These are phyloP conservation scores for Closterium sp. DNA, from an alignment of 139 green algal genomes.

Conservation along the genomic window DNA sequence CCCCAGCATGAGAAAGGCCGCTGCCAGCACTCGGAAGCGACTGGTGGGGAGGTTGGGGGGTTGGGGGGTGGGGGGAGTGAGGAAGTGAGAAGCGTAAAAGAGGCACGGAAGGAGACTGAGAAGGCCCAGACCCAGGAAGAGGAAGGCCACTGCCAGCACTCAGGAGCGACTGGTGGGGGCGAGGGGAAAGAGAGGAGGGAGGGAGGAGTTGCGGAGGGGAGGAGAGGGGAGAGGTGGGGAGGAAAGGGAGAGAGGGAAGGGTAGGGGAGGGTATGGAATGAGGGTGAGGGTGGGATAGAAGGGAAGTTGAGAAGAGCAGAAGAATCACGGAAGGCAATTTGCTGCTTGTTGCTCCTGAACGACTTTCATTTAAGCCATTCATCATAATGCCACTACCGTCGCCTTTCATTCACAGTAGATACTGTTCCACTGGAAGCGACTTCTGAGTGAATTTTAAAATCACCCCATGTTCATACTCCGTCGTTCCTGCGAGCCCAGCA, in stretches of 20 bases:
- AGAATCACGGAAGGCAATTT: not conserved
- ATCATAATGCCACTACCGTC: too few species aligned
- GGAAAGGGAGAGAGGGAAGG: not conserved
- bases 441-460: too few species aligned
- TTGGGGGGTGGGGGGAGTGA: not conserved
- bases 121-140: too few species aligned
- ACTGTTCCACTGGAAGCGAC: too few species aligned
- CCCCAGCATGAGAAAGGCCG: constrained; percentile 4
- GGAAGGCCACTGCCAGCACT: too few species aligned
- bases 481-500: too few species aligned
- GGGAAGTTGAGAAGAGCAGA: not conserved
- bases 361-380: too few species aligned
- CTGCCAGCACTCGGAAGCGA: constrained; percentile 3
- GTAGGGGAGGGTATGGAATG: not conserved
- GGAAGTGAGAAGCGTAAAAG: not conserved
- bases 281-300: not conserved
- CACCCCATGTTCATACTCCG: too few species aligned
- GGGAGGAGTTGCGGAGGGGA: not conserved
- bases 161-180: not conserved
- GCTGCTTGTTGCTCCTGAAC: too few species aligned
- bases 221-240: not conserved
- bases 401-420: too few species aligned
- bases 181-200: not conserved
- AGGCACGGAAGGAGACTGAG: not conserved
- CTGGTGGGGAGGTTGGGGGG: not conserved